Evolutionary conservation across 2,329 filamentous ascomycete species (phyloP), one percentile per base, ranked within the genome.

Genomic region (Scleromitrula shiraiana): DNA sequence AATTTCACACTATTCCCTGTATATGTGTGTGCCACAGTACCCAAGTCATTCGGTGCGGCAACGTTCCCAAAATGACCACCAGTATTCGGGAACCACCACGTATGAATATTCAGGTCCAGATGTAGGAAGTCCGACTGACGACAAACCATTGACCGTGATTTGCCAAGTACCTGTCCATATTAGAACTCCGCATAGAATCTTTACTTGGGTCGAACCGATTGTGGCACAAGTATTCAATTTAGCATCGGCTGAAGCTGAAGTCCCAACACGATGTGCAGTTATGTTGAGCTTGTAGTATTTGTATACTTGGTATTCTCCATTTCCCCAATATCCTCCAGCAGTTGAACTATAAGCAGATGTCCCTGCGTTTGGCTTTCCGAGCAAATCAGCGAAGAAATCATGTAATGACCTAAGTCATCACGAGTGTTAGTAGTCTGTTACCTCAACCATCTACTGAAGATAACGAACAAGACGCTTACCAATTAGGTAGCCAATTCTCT

Each of bases 221-320:
- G 55, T 59, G 9, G 56, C 56, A 29, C 56, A 61, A 1, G 51
- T 51, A 39, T 61, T 56, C 14, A 56, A 22, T 10, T 46, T 24
- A 4, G 10, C 10, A 30, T 60, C 57, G 3, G 45, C 51, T 0
- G 67, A 65, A 1, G 59, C 61, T 0, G 60, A 58, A 2, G 68
- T 70, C 0, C 59, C 61, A 5, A 68, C 62, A 14, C 69, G 64
- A 12, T 62, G 42, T 3, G 70, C 70, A 0, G 65, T 68, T 70
- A 73, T 72, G 36, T 67, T 67, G 3, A 60, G 53, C 37, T 65
- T 62, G 56, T 74, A 74, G 58, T 72, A 73, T 45, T 69, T 68
- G 56, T 74, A 74, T 8, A 74, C 64, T 44, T 72, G 68, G 58
- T 63, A 74, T 20, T 71, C 68, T 2, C 67, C 66, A 29, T 63